Evolutionary conservation across 371 early-diverging fungal species (phyloP).

Genomic region (Gilbertella persicaria): DNA sequence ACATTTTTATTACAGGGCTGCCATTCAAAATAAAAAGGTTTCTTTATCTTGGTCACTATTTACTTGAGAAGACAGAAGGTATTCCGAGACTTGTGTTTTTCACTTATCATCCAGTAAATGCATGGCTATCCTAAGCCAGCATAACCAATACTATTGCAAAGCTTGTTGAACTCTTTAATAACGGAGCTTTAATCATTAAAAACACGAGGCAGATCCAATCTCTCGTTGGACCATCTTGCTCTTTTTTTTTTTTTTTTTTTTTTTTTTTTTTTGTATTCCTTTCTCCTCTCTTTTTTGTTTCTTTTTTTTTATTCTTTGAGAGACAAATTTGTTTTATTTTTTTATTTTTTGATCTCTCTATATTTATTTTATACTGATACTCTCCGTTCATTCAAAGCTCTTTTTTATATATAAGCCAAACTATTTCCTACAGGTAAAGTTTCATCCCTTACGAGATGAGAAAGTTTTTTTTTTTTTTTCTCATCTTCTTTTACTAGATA

Average conservation of each 20-base stretch:
- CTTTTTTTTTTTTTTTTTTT: background rate
- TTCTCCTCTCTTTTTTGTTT: background rate
- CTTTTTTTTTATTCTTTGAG: background rate
- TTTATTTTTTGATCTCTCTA: background rate
- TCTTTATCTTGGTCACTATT: slow-evolving; percentile 18
- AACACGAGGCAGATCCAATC: slow-evolving; percentile 20
- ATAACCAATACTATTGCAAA: no score
- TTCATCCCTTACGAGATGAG: no score
- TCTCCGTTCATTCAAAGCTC: background rate
- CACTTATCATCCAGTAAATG: no score
- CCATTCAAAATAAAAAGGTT: slow-evolving; percentile 28
- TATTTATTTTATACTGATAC: background rate
- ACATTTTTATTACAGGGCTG: slow-evolving; percentile 40
- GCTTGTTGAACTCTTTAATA: slow-evolving; percentile 7
- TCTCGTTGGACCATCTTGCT: slow-evolving; percentile 1
- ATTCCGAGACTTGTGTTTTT: no score
- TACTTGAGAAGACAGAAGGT: slow-evolving; percentile 23
- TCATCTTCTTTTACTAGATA: background rate
- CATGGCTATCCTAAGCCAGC: no score
- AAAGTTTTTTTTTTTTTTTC: background rate
- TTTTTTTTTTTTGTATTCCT: slow-evolving; percentile 1
- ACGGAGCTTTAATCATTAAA: slow-evolving; percentile 19
- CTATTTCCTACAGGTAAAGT: no score
- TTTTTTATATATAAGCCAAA: no score
- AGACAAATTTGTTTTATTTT: slow-evolving; percentile 2